Conservation (phyloP, 2,329 filamentous ascomycete species). For the Talaromyces sp. region DNA sequence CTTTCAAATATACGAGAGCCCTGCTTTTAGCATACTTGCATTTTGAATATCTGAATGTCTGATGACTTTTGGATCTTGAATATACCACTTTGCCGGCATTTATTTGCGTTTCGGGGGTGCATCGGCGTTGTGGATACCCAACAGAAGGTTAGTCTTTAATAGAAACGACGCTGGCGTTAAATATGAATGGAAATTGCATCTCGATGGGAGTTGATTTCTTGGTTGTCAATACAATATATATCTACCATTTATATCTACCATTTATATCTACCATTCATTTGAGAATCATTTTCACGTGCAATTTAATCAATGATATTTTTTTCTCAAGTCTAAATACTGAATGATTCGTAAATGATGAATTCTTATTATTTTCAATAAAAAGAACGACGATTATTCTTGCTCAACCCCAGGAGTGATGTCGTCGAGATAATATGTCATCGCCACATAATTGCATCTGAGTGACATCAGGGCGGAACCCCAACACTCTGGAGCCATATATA, state of each 20-base stretch:
- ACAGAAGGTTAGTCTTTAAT: not conserved
- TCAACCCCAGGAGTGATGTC: not conserved
- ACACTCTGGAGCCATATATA: not conserved
- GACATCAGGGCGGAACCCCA: not conserved
- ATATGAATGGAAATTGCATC: not conserved
- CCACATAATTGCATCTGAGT: not conserved
- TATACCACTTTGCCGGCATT: constrained; percentile 10
- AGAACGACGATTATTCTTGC: too few relatives aligned
- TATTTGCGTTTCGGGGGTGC: not conserved
- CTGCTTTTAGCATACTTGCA: not conserved
- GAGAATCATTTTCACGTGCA: not conserved
- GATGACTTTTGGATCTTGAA: constrained; percentile 4
- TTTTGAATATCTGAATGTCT: constrained; percentile 4
- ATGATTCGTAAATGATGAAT: too few relatives aligned
- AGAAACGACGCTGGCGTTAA: not conserved
- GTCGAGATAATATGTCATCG: not conserved
- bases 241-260: not conserved
- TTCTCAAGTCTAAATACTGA: too few relatives aligned
- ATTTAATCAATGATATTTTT: not conserved
- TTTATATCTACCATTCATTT: not conserved
- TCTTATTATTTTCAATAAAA: too few relatives aligned
- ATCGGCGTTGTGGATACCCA: constrained; percentile 1
- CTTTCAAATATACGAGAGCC: not conserved
- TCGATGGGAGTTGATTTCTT: not conserved
- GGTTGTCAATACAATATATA: not conserved